These are phyloP conservation scores for Cystofilobasidium bisporidii DNA, from an alignment of 768 basidiomycete genomes.

Conservation along the genomic window DNA sequence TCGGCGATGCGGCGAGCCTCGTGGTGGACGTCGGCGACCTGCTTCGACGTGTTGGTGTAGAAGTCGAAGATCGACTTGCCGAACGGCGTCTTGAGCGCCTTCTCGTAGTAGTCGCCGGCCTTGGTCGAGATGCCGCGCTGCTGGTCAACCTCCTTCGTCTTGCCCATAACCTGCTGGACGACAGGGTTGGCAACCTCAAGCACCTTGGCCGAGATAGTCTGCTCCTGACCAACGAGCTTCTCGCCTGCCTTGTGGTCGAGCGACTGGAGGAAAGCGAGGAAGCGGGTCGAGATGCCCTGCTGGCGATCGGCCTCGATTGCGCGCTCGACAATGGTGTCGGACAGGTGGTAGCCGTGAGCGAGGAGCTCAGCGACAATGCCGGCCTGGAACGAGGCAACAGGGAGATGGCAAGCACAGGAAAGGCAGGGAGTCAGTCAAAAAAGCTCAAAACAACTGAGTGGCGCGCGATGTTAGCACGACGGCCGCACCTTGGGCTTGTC, in stretches of 20 bases:
- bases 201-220: constrained; percentile 68
- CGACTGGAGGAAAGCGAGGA: constrained; percentile 65
- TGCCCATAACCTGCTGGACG: constrained; percentile 42
- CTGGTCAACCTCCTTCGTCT: constrained; percentile 67
- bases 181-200: constrained; percentile 57
- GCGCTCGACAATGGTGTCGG: constrained; percentile 61
- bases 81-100: constrained; percentile 40
- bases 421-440: too few species aligned
- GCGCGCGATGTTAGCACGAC: background rate
- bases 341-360: constrained; percentile 74
- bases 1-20: constrained; percentile 75
- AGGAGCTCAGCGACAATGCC: constrained; percentile 82
- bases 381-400: constrained; percentile 26
- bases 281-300: constrained; percentile 78
- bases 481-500: constrained; percentile 61
- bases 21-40: constrained; percentile 82
- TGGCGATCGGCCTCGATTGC: constrained; percentile 48
- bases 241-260: constrained; percentile 64
- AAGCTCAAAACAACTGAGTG: too few species aligned
- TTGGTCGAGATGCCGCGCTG: constrained; percentile 64
- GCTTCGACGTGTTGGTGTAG: constrained; percentile 81
- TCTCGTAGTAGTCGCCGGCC: constrained; percentile 50
- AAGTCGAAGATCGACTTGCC: constrained; percentile 50
- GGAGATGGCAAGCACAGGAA: too few species aligned
- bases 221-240: constrained; percentile 63